phyloP scores from a whole-genome alignment of 208 protist species.

The Sergeia podlipaevii region DNA sequence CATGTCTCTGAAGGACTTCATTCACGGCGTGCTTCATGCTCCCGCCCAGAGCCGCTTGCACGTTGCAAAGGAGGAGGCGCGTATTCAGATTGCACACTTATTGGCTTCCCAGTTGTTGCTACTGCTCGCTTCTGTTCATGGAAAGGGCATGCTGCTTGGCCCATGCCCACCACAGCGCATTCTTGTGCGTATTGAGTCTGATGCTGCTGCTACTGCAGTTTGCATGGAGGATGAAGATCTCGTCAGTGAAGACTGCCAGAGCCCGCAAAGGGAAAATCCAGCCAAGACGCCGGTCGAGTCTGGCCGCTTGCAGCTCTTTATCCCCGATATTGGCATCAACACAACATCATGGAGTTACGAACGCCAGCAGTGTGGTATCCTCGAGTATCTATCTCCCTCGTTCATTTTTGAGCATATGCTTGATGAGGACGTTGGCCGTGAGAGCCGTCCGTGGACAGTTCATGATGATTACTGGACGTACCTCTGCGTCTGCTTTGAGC shows the following conservation, averaged over 20 bases:
- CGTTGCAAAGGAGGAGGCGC: slow-evolving; percentile 29
- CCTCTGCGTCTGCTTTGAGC: slow-evolving; percentile 74
- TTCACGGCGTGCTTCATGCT: slow-evolving; percentile 44
- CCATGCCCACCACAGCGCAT: slow-evolving; percentile 63
- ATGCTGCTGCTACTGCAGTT: no score
- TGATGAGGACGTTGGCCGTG: slow-evolving; percentile 23
- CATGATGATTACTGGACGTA: slow-evolving; percentile 83
- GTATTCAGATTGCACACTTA: slow-evolving; percentile 58
- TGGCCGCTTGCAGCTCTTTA: slow-evolving; percentile 57
- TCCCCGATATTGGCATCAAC: slow-evolving; percentile 61
- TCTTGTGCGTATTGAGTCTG: slow-evolving; percentile 52
- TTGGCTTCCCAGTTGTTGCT: slow-evolving; percentile 65
- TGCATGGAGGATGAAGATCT: no score
- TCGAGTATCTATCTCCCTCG: slow-evolving; percentile 75
- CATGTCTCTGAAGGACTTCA: slow-evolving; percentile 76
- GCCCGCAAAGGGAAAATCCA: slow-evolving; percentile 9
- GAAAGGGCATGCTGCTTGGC: slow-evolving; percentile 77
- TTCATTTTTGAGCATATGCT: slow-evolving; percentile 76
- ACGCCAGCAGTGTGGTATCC: slow-evolving; percentile 79
- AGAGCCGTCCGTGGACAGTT: slow-evolving; percentile 57
- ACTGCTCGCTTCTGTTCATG: slow-evolving; percentile 63
- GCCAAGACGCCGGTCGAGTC: slow-evolving; percentile 16
- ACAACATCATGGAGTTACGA: slow-evolving; percentile 73
- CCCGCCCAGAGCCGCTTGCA: not conserved
- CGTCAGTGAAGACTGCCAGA: no score